These are phyloP conservation scores for Tillandsia leiboldiana DNA, from an alignment of 176 grass and related monocot genomes.

Conservation along the genomic window DNA sequence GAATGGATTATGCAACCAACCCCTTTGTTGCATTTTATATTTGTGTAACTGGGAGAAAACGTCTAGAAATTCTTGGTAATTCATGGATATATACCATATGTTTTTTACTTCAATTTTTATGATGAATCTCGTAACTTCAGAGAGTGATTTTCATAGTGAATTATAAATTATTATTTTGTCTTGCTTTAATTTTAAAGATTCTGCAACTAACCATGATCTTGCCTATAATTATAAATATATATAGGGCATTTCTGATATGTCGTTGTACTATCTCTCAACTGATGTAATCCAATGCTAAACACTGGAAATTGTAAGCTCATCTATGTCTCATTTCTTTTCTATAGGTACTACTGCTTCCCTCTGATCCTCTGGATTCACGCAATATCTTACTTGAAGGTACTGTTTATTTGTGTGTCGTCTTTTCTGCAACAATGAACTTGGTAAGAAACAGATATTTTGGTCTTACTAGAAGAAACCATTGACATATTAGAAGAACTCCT, in stretches of 20 bases:
- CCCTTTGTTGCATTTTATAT: too few species aligned
- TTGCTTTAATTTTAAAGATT: background rate
- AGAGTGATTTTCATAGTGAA: too few species aligned
- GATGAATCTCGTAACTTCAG: too few species aligned
- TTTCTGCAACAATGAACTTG: background rate
- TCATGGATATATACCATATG: too few species aligned
- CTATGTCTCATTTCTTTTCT: conserved; percentile 10
- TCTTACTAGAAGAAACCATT: background rate
- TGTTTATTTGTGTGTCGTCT: conserved; percentile 12
- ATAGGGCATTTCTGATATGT: background rate
- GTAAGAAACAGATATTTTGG: background rate
- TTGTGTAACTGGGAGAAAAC: too few species aligned
- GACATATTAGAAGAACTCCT: background rate
- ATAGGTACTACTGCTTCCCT: conserved; percentile 77
- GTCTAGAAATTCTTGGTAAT: too few species aligned
- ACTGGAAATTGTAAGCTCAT: background rate
- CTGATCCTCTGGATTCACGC: conserved; percentile 76
- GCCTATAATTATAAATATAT: background rate
- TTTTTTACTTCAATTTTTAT: too few species aligned
- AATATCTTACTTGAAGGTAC: conserved; percentile 99
- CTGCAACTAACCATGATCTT: background rate
- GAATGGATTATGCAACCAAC: too few species aligned
- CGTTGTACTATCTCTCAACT: background rate
- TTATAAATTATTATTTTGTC: background rate
- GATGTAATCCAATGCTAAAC: background rate